Evolutionary conservation across 2,329 filamentous ascomycete genomes (phyloP).

Genomic region (Sporothrix brasiliensis): DNA sequence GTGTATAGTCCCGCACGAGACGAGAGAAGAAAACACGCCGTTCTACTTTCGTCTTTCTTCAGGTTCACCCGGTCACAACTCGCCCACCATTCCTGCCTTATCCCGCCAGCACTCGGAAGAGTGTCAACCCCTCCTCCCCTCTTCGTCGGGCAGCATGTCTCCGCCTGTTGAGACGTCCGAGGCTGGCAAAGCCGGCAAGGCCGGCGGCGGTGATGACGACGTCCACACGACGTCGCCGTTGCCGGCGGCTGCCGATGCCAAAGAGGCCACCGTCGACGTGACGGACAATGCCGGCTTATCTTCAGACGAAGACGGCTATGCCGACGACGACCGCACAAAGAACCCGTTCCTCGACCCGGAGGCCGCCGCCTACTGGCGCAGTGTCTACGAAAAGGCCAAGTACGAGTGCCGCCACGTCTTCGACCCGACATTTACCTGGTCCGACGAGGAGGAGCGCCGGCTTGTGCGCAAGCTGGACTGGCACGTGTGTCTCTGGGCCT

Average conservation of each 20-base stretch:
- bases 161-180: slow-evolving; percentile 21
- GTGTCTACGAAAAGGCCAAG: slow-evolving; percentile 42
- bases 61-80: background rate
- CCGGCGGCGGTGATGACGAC: too few species aligned
- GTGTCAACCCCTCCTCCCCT: slow-evolving; percentile 22
- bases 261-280: background rate
- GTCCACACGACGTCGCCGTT: background rate
- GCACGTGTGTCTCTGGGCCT: slow-evolving; percentile 50
- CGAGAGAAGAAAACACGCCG: slow-evolving; percentile 17
- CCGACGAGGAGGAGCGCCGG: slow-evolving; percentile 55
- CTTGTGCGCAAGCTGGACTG: slow-evolving; percentile 54
- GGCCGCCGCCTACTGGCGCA: slow-evolving; percentile 42
- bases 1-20: slow-evolving; percentile 23
- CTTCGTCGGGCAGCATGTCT: slow-evolving; percentile 14
- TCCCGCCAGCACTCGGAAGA: slow-evolving; percentile 23
- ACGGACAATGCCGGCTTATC: background rate
- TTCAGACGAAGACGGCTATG: slow-evolving; percentile 30
- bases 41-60: background rate
- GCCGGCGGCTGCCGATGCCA: background rate
- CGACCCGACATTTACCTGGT: slow-evolving; percentile 58
- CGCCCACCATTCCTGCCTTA: slow-evolving; percentile 21
- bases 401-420: slow-evolving; percentile 61
- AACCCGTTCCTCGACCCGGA: slow-evolving; percentile 43
- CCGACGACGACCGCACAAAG: slow-evolving; percentile 21
- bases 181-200: background rate